A percentile compares a stretch with the other conserved stretches of the same genome.
Conservation (phyloP, 495 filamentous ascomycete genomes). For the Lophium mytilinum region DNA sequence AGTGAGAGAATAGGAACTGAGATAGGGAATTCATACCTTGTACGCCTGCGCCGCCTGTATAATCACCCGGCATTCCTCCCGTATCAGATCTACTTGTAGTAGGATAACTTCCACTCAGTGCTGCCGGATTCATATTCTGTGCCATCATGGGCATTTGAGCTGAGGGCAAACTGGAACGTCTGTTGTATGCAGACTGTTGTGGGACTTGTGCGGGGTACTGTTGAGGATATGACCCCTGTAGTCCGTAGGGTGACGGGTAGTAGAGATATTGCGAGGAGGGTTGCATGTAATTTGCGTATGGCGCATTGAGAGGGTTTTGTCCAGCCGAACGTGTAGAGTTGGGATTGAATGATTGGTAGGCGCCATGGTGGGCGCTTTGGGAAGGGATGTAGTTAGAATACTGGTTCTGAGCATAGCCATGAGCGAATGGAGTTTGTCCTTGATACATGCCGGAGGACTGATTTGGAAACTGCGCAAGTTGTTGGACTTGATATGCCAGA, state of each 20-base stretch:
- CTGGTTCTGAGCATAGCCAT: constrained; percentile 11
- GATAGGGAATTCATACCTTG: constrained; percentile 8
- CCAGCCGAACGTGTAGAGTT: constrained; percentile 16
- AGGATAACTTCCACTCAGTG: constrained; percentile 4
- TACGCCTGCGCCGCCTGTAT: not conserved
- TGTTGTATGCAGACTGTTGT: constrained; percentile 8
- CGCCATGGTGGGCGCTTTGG: constrained; percentile 8
- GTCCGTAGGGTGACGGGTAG: constrained; percentile 19
- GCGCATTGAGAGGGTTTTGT: constrained; percentile 11
- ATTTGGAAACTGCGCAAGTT: constrained; percentile 39
- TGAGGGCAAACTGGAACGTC: constrained; percentile 10
- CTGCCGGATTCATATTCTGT: constrained; percentile 7
- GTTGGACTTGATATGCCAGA: constrained; percentile 39
- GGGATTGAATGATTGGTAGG: constrained; percentile 5
- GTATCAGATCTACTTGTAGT: not conserved
- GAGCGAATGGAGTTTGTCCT: constrained; percentile 7
- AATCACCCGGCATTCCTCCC: constrained; percentile 5
- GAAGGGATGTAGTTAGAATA: constrained; percentile 23
- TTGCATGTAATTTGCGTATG: constrained; percentile 21
- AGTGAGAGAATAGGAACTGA: not conserved
- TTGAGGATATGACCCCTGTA: constrained; percentile 12
- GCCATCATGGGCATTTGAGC: constrained; percentile 7
- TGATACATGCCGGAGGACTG: constrained; percentile 29
- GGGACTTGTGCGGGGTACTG: constrained; percentile 2
- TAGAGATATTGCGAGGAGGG: constrained; percentile 20